Conservation (phyloP, 495 filamentous ascomycete genomes). For the Penicillium riverlandense region DNA sequence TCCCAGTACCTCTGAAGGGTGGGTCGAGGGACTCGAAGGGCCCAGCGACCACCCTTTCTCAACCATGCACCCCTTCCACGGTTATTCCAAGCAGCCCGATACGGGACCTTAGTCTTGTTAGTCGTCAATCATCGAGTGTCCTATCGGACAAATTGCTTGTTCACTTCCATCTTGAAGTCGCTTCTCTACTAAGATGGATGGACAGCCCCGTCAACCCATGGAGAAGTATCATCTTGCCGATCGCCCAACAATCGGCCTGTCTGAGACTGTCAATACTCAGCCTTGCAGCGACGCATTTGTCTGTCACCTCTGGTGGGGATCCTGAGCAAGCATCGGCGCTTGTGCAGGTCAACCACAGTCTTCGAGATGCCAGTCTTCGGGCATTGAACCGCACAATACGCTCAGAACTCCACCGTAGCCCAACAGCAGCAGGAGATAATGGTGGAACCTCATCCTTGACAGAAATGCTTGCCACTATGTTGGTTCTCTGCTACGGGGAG, state of each 20-base stretch:
- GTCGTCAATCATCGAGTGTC: not conserved
- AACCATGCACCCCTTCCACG: too few species aligned
- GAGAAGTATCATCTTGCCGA: constrained; percentile 6
- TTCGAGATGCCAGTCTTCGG: constrained; percentile 6
- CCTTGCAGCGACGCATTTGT: constrained; percentile 14
- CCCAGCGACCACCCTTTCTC: too few species aligned
- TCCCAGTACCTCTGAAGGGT: not conserved
- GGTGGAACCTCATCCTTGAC: not conserved
- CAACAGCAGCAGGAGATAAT: not conserved
- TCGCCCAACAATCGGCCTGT: constrained; percentile 2
- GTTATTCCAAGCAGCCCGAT: too few species aligned
- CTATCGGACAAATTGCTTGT: constrained; percentile 6
- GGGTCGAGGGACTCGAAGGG: too few species aligned
- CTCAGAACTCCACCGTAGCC: not conserved
- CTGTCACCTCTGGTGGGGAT: constrained; percentile 1
- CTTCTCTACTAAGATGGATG: constrained; percentile 11
- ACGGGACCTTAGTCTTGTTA: not conserved
- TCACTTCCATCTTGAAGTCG: constrained; percentile 11
- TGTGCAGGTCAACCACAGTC: constrained; percentile 1
- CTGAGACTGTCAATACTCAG: constrained; percentile 10
- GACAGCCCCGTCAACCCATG: constrained; percentile 14
- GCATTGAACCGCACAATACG: constrained; percentile 5
- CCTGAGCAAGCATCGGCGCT: constrained; percentile 3
- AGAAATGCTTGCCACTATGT: constrained; percentile 7
- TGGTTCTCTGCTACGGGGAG: constrained; percentile 12